These are phyloP conservation scores for Sporisorium sorghi DNA, from an alignment of 1,284 basidiomycete species.

Conservation along the genomic window DNA sequence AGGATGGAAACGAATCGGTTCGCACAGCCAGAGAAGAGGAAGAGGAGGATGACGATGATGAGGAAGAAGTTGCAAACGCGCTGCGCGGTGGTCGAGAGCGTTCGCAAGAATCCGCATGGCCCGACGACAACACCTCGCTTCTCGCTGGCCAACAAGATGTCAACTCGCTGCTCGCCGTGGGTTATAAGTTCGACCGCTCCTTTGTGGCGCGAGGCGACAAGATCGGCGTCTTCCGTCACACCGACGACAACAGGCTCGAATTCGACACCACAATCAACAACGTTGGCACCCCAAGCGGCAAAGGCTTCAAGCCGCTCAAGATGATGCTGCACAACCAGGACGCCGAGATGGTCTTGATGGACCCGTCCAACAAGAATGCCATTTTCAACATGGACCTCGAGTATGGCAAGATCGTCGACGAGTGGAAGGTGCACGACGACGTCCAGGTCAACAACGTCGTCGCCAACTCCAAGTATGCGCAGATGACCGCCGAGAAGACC, in stretches of 20 bases:
- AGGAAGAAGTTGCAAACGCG: slow-evolving; percentile 74
- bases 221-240: slow-evolving; percentile 95
- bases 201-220: slow-evolving; percentile 95
- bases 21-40: slow-evolving; percentile 67
- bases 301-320: slow-evolving; percentile 85
- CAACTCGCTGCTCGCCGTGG: slow-evolving; percentile 92
- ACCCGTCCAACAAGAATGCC: slow-evolving; percentile 83
- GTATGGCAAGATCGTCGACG: slow-evolving; percentile 95
- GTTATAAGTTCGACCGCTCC: slow-evolving; percentile 94
- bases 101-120: slow-evolving; percentile 31
- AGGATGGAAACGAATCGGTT: slow-evolving; percentile 48
- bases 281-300: slow-evolving; percentile 83
- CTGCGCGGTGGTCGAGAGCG: slow-evolving; percentile 33
- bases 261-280: slow-evolving; percentile 90
- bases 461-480: slow-evolving; percentile 93
- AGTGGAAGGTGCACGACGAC: slow-evolving; percentile 95
- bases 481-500: slow-evolving; percentile 91
- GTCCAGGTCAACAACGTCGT: slow-evolving; percentile 88
- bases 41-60: slow-evolving; percentile 71
- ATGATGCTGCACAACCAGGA: slow-evolving; percentile 98
- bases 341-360: slow-evolving; percentile 92
- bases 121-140: slow-evolving; percentile 39
- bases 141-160: slow-evolving; percentile 51
- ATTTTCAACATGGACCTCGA: slow-evolving; percentile 94
- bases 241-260: slow-evolving; percentile 80